Base-by-base conservation (phyloP, 202 grass and related monocot species). In the Musa balbisiana region DNA sequence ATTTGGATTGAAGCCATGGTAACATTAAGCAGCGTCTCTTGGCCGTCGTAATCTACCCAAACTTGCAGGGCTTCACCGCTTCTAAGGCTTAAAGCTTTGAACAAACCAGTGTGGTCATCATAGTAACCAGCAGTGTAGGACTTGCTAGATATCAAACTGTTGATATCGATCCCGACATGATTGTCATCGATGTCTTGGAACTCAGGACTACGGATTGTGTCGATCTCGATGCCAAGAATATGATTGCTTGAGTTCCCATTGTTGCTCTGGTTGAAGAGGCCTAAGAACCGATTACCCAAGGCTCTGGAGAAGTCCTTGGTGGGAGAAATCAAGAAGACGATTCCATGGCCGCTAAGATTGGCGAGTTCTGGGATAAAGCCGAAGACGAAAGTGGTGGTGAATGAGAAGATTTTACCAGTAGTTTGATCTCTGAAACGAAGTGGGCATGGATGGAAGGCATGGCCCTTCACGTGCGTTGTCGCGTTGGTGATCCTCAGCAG, bases 1-100 rank as follows among this genome's bases (percentile, higher is more conserved):
- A 43, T 43, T 43, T 43, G 33, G 5, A 43, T 43, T 43, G 33
- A 0, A 43, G 4, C 33, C 8, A 43, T 1, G 0, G 33, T 43
- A 43, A 43, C 33, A 43, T 43, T 43, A 6, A 43, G 33, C 33
- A 43, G 33, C 4, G 1, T 43, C 15, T 49, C 26, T n/a, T 8
- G 16, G 52, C 86, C 85, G 62, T 92, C 89, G 76, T 88, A 92
- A 55, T 88, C 89, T 29, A 92, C 83, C 89, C 89, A 92, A 10
- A 85, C 89, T 86, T 88, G 89, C 85, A 92, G 85, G 83, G 62
- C 72, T 24, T 77, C 81, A 2, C 11, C 29, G 12, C 15, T 14
- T 27, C 19, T 10, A n/a, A 69, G 67, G 27, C 67, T 69, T 49
- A 69, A 51, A 12, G 87, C 85, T 64, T 68, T 67, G 80, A 87